These are phyloP conservation scores for Kwoniella sp. DNA, from an alignment of 768 basidiomycete species.

Conservation along the genomic window DNA sequence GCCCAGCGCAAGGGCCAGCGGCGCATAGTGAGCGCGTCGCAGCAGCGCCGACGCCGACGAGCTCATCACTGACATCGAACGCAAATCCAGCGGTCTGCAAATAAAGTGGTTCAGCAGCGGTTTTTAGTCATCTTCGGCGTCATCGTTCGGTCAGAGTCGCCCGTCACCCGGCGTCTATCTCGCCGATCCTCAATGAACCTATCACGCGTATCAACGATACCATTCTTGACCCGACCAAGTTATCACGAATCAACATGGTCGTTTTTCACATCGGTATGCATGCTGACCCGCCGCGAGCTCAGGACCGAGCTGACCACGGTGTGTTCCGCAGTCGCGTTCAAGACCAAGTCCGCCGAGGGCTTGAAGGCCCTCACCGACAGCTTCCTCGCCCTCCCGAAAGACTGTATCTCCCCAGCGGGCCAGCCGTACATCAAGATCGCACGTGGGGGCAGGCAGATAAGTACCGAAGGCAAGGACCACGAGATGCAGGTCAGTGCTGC, in stretches of 20 bases:
- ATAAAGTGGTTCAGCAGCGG: too few relatives aligned
- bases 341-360: conserved; percentile 6
- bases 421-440: conserved; percentile 31
- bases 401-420: conserved; percentile 19
- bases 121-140: too few relatives aligned
- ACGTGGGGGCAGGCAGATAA: conserved; percentile 39
- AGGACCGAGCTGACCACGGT: neutral
- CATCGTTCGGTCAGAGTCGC: too few relatives aligned
- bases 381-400: conserved; percentile 35
- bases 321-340: conserved; percentile 21
- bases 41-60: neutral
- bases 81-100: too few relatives aligned
- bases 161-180: too few relatives aligned
- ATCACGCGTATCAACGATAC: too few relatives aligned
- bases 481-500: too few relatives aligned
- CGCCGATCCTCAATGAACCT: too few relatives aligned
- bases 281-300: neutral
- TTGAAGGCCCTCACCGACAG: conserved; percentile 21
- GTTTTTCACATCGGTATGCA: conserved; percentile 18
- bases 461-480: conserved; percentile 27
- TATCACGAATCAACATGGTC: conserved; percentile 4
- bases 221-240: too few relatives aligned
- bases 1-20: neutral
- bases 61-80: too few relatives aligned
- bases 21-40: conserved; percentile 7